Evolutionary conservation across 2,329 filamentous ascomycete genomes (phyloP).

Genomic region (Ophiostoma ips): DNA sequence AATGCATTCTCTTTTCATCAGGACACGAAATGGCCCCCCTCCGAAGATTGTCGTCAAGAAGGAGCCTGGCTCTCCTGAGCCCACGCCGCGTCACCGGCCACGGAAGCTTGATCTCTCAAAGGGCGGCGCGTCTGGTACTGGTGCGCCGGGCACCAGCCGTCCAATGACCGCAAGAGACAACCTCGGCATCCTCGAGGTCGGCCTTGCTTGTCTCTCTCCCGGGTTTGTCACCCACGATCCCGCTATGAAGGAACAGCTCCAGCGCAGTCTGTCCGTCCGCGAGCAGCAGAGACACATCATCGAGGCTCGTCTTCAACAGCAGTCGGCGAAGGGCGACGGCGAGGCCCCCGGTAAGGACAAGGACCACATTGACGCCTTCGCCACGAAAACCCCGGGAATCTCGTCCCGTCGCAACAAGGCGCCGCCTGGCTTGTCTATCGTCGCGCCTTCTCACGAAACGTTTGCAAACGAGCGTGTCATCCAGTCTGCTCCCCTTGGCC

Average conservation of each 20-base stretch:
- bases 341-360: conserved; percentile 42
- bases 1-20: not conserved
- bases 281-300: conserved; percentile 94
- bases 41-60: conserved; percentile 94
- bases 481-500: conserved; percentile 86
- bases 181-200: conserved; percentile 79
- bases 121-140: conserved; percentile 36
- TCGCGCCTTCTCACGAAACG: conserved; percentile 81
- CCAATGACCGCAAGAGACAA: conserved; percentile 69
- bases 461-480: conserved; percentile 93
- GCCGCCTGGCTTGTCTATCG: conserved; percentile 82
- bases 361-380: conserved; percentile 31
- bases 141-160: conserved; percentile 47
- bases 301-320: conserved; percentile 77
- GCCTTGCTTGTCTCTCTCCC: conserved; percentile 84
- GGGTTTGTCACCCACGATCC: conserved; percentile 95
- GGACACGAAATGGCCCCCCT: conserved; percentile 24
- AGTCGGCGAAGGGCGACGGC: conserved; percentile 64
- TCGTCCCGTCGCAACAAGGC: conserved; percentile 63
- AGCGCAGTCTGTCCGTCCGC: conserved; percentile 82
- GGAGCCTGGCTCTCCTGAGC: conserved; percentile 77
- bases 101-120: conserved; percentile 67
- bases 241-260: conserved; percentile 88
- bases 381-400: conserved; percentile 59
- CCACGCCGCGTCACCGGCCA: conserved; percentile 61